These are phyloP conservation scores for Ploettnerulaceae sp. DNA, from an alignment of 2,329 filamentous ascomycete species.

Conservation along the genomic window DNA sequence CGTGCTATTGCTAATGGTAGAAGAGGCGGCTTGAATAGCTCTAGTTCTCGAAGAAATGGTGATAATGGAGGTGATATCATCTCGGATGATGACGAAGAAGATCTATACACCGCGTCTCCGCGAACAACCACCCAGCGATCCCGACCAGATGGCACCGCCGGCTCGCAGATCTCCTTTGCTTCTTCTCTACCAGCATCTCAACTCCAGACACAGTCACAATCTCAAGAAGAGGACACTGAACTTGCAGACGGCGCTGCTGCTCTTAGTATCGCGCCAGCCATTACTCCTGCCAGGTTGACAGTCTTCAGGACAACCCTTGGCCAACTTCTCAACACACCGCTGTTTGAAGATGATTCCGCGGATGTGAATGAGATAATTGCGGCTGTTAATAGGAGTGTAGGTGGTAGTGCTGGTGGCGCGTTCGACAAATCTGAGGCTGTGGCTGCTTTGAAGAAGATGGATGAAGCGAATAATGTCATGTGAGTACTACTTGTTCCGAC, in stretches of 20 bases:
- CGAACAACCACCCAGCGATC: constrained; percentile 23
- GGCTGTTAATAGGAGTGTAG: constrained; percentile 72
- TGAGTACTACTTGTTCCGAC: constrained; percentile 45
- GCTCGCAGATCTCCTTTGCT: constrained; percentile 37
- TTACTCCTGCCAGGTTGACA: constrained; percentile 55
- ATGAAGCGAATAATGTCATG: constrained; percentile 87
- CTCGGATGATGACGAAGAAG: constrained; percentile 39
- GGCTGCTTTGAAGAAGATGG: constrained; percentile 73
- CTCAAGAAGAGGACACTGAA: constrained; percentile 29
- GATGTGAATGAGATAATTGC: constrained; percentile 68
- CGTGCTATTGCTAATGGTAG: constrained; percentile 27
- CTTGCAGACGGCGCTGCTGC: constrained; percentile 28
- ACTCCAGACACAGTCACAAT: constrained; percentile 28
- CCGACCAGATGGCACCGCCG: constrained; percentile 14
- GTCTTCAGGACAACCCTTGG: constrained; percentile 79
- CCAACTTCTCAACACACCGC: constrained; percentile 69
- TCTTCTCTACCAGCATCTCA: constrained; percentile 36
- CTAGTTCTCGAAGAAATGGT: constrained; percentile 34
- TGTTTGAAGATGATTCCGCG: constrained; percentile 87
- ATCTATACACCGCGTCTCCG: constrained; percentile 34
- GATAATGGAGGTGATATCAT: constrained; percentile 45
- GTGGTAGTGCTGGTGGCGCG: constrained; percentile 45
- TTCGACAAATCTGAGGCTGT: constrained; percentile 72
- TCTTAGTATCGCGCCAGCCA: constrained; percentile 24
- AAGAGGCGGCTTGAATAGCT: constrained; percentile 31